A percentile compares a stretch with the other conserved stretches of the same genome.
Conservation (phyloP, 1,139 yeast species). For the Nakaseomyces glabratus region DNA sequence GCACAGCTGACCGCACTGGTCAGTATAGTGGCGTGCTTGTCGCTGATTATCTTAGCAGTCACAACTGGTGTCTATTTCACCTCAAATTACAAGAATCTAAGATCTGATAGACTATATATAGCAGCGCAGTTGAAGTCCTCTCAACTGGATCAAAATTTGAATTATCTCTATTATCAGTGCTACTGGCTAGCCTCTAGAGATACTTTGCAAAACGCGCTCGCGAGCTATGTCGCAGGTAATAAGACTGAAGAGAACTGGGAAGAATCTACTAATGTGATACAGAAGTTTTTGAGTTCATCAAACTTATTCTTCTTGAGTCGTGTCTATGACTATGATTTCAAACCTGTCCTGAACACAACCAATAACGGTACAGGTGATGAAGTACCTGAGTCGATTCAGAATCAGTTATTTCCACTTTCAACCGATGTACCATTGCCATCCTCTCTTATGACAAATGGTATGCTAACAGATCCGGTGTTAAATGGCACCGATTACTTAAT, state of each 20-base stretch:
- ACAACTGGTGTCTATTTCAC: constrained; percentile 78
- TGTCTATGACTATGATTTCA: constrained; percentile 16
- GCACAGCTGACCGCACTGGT: constrained; percentile 75
- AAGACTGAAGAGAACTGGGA: constrained; percentile 43
- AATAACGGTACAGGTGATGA: constrained; percentile 33
- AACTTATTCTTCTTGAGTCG: constrained; percentile 5
- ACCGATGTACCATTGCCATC: constrained; percentile 39
- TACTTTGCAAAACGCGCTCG: constrained; percentile 49
- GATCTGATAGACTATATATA: constrained; percentile 65
- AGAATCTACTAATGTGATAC: constrained; percentile 35
- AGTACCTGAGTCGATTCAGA: constrained; percentile 28
- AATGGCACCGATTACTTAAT: constrained; percentile 34
- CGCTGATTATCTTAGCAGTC: constrained; percentile 65
- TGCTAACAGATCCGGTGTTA: constrained; percentile 51
- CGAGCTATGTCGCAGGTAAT: constrained; percentile 66
- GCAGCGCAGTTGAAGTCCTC: constrained; percentile 75
- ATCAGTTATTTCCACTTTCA: constrained; percentile 45
- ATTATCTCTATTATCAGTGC: constrained; percentile 58
- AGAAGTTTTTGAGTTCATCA: constrained; percentile 26
- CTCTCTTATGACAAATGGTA: constrained; percentile 35
- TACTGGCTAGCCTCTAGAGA: constrained; percentile 60
- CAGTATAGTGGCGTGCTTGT: constrained; percentile 63
- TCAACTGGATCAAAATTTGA: constrained; percentile 63
- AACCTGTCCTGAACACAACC: constrained; percentile 33
- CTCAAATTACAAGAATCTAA: constrained; percentile 47